Evolutionary conservation across 169 alveolate species (phyloP).

Genomic region (Plasmodium chabaudi): DNA sequence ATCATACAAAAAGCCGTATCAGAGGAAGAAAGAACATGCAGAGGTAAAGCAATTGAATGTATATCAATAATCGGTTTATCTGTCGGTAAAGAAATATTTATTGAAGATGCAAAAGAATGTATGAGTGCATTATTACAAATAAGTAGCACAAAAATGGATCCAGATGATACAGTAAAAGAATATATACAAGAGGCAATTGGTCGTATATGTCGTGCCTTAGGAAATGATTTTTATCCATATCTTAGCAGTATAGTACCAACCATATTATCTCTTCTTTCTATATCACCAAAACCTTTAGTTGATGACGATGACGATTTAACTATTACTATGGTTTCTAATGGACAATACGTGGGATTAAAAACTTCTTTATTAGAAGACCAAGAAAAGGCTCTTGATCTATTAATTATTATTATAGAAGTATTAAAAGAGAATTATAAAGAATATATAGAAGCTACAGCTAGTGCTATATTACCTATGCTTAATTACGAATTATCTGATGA

Average conservation of each 20-base stretch:
- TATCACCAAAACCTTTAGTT: slow-evolving; percentile 52
- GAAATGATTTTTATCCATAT: slow-evolving; percentile 89
- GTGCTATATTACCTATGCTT: slow-evolving; percentile 85
- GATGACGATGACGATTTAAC: slow-evolving; percentile 84
- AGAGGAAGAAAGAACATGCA: slow-evolving; percentile 88
- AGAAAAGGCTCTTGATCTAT: slow-evolving; percentile 80
- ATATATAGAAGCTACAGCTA: slow-evolving; percentile 83
- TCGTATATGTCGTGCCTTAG: slow-evolving; percentile 90
- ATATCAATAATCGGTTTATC: slow-evolving; percentile 91
- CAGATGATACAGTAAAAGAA: slow-evolving; percentile 92
- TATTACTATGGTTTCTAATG: slow-evolving; percentile 81
- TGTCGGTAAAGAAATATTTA: slow-evolving; percentile 87
- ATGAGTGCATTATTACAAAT: slow-evolving; percentile 89
- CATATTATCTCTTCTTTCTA: slow-evolving; percentile 67
- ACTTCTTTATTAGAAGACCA: slow-evolving; percentile 84
- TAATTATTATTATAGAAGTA: slow-evolving; percentile 82
- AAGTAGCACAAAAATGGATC: slow-evolving; percentile 85
- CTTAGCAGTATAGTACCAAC: slow-evolving; percentile 90
- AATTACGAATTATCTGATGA: slow-evolving; percentile 85
- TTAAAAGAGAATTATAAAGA: slow-evolving; percentile 83
- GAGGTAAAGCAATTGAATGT: slow-evolving; percentile 94
- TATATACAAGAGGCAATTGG: slow-evolving; percentile 91
- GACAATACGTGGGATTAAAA: slow-evolving; percentile 84
- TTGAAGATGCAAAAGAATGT: slow-evolving; percentile 88
- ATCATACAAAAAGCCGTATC: slow-evolving; percentile 83